Percentiles rank a stretch among this genome's conserved stretches.
Evolutionary conservation across 2,329 filamentous ascomycete species (phyloP).

Genomic region (Domatiomyces catenatus): DNA sequence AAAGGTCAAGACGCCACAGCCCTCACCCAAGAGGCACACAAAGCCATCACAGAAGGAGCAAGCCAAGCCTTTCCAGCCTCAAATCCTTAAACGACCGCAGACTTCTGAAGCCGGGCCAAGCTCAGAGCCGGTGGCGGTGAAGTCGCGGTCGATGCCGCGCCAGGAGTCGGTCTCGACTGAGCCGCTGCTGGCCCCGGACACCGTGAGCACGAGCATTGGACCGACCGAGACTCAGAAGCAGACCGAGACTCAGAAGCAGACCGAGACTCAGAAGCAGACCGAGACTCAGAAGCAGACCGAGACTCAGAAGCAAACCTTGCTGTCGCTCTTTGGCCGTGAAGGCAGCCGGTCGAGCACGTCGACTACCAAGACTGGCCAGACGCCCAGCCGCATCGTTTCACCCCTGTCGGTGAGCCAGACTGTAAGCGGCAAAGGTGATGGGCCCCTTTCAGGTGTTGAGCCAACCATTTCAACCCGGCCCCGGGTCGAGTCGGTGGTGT

Average conservation of each 20-base stretch:
- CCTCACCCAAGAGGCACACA: slow-evolving; percentile 2
- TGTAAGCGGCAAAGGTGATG: slow-evolving; percentile 11
- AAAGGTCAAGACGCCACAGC: slow-evolving; percentile 5
- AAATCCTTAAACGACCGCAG: slow-evolving; percentile 38
- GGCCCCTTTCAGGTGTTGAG: slow-evolving; percentile 13
- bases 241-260: slow-evolving; percentile 34
- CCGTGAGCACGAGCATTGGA: slow-evolving; percentile 8
- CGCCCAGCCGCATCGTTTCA: slow-evolving; percentile 9
- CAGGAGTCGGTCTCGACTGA: not conserved
- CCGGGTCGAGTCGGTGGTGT: slow-evolving; percentile 14
- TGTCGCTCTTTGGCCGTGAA: slow-evolving; percentile 49
- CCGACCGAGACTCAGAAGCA: slow-evolving; percentile 24
- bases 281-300: too few species aligned
- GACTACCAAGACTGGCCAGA: slow-evolving; percentile 1
- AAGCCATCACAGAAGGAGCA: slow-evolving; percentile 18
- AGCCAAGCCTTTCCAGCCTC: slow-evolving; percentile 36
- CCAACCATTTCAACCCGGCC: slow-evolving; percentile 14
- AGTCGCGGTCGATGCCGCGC: slow-evolving; percentile 1
- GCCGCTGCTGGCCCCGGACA: not conserved
- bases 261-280: slow-evolving; percentile 33
- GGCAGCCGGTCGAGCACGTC: slow-evolving; percentile 2
- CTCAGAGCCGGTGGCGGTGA: not conserved
- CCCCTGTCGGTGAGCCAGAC: slow-evolving; percentile 11
- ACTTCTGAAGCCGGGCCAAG: slow-evolving; percentile 18
- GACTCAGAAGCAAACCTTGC: slow-evolving; percentile 34